Evolutionary conservation across 129 eudicot species (phyloP).

Genomic region (Kitagawia praeruptora): DNA sequence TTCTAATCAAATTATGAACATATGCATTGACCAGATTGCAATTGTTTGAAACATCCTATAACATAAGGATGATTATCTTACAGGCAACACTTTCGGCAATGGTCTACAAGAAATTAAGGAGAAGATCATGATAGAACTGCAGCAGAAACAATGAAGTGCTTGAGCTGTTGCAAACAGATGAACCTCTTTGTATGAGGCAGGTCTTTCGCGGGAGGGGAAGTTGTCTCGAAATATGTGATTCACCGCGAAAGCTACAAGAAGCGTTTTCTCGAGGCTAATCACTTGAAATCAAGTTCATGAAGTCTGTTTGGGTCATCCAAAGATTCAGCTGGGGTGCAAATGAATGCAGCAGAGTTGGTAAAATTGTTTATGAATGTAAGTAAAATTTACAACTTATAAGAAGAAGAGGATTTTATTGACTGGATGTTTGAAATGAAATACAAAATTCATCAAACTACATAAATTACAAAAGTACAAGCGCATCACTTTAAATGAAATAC

Average conservation of each 20-base stretch:
- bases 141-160: background rate
- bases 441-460: too few species aligned
- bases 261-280: background rate
- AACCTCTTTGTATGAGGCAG: background rate
- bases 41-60: too few species aligned
- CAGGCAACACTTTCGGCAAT: too few species aligned
- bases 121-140: background rate
- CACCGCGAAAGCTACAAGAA: background rate
- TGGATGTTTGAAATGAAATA: too few species aligned
- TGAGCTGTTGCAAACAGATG: background rate
- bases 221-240: background rate
- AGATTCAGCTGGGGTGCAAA: background rate
- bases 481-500: too few species aligned
- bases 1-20: too few species aligned
- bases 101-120: background rate
- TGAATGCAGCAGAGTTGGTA: background rate
- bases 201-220: too few species aligned
- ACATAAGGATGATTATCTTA: too few species aligned
- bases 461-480: too few species aligned
- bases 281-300: background rate
- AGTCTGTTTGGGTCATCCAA: background rate
- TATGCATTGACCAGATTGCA: too few species aligned
- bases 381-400: too few species aligned
- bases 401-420: too few species aligned
- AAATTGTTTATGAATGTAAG: background rate